These are phyloP conservation scores for Botrytis galanthina DNA, from an alignment of 2,329 filamentous ascomycete genomes.

Conservation along the genomic window DNA sequence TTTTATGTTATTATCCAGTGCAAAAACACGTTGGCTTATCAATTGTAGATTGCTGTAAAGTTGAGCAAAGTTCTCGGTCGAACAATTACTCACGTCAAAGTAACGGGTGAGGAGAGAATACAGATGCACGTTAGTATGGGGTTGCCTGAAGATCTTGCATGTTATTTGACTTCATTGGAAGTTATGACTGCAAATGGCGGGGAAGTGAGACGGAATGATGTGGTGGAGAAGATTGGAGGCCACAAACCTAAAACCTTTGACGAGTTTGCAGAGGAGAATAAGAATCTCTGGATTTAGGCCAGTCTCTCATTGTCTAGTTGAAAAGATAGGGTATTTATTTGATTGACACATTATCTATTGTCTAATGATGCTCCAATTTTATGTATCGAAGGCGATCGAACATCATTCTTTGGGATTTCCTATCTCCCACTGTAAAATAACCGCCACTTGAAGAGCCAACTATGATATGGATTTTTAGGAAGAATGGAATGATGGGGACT, in stretches of 20 bases:
- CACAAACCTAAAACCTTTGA: not conserved
- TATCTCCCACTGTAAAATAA: not conserved
- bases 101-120: not conserved
- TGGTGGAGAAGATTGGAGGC: conserved; percentile 1
- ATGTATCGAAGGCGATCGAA: not conserved
- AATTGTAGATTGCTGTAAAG: not conserved
- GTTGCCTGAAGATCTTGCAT: not conserved
- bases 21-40: not conserved
- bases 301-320: not conserved
- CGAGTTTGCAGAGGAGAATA: not conserved
- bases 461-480: no score
- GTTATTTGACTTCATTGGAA: not conserved
- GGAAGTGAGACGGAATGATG: not conserved
- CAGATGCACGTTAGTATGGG: not conserved
- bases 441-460: no score
- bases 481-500: not conserved
- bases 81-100: not conserved
- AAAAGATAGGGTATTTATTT: not conserved
- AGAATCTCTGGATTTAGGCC: not conserved
- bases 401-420: not conserved
- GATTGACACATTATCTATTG: not conserved
- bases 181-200: conserved; percentile 1
- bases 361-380: not conserved
- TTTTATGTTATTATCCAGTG: not conserved
- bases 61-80: not conserved